phyloP scores from a whole-genome alignment of 176 grass and related monocot genomes.

The Eragrostis nindensis region DNA sequence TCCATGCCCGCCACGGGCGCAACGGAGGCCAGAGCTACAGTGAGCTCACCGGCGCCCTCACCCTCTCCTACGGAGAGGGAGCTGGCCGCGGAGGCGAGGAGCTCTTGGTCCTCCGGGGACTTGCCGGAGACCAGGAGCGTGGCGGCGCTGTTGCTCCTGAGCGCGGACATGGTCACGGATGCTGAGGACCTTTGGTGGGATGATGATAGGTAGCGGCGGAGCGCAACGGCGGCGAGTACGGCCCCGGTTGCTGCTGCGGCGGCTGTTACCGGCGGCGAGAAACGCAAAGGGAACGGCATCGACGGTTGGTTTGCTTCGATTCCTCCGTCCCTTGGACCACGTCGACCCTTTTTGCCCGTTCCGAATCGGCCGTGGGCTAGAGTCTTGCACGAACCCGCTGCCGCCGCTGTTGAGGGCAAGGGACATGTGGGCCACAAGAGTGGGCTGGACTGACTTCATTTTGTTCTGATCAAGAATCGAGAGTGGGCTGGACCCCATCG shows the following conservation, averaged over 20 bases:
- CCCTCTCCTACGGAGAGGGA: slow-evolving; percentile 11
- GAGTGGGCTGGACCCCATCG: no score
- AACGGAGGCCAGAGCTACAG: slow-evolving; percentile 45
- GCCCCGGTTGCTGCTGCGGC: slow-evolving; percentile 24
- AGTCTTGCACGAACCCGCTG: no score
- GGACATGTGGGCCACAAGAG: no score
- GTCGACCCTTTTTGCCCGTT: no score
- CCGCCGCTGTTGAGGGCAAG: no score
- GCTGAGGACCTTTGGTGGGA: background rate
- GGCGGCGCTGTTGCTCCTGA: background rate
- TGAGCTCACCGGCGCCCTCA: background rate
- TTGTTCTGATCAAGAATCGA: no score
- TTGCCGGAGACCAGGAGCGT: slow-evolving; percentile 64
- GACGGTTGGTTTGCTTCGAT: background rate
- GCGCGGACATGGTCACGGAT: background rate
- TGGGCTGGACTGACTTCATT: no score
- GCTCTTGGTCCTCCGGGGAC: slow-evolving; percentile 53
- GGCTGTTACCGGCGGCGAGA: slow-evolving; percentile 28
- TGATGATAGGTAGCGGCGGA: slow-evolving; percentile 37
- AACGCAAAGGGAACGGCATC: slow-evolving; percentile 44
- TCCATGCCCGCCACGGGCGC: background rate
- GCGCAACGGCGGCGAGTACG: slow-evolving; percentile 36
- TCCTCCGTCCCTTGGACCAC: background rate
- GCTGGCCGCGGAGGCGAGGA: slow-evolving; percentile 34
- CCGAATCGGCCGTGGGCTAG: no score